Base-by-base conservation (phyloP, 2,329 filamentous ascomycete species). In the Aspergillus pseudoviridinutans region DNA sequence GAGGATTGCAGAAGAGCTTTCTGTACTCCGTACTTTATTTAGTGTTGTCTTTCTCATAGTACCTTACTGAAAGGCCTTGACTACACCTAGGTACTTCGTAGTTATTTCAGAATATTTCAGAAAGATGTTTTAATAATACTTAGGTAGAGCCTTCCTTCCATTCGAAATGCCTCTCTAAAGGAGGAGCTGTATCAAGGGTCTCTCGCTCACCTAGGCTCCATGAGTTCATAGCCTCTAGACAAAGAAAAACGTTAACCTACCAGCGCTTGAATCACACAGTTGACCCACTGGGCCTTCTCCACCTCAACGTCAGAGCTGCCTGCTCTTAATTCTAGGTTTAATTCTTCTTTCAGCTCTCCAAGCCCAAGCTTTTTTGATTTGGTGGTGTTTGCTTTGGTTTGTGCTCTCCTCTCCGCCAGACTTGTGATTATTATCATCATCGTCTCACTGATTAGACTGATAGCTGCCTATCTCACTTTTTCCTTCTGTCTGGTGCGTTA, bases 271-370 rank as follows among this genome's bases (percentile, higher is more conserved):
- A 29, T 29, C 10, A 4, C 28, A 12, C 28, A 4, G 28, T 4
- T 35, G 24, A 50, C 44, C 56, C 56, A 53, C 56, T 51, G 32
- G 52, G 54, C 4, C 52, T 53, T 55, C 61, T 61, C 56, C 55
- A 54, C 59, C 54, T 49, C 61, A 60, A 64, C 59, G 57, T 64
- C 63, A 62, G 58, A 62, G 56, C 50, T 61, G 29, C 35, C 50
- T n/a, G 41, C 38, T 51, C 29, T 58, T 50, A 25, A 46, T 29
- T 29, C 28, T 29, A 29, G 28, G 28, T 57, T 53, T 17, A 7
- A 42, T 51, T 24, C 25, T 49, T 49, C 52, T 50, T 47, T n/a
- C 49, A 32, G 25, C 9, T 17, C 49, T 51, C 49, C 49, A 20
- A 51, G 27, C 22, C 27, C 32, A 7, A 38, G 32, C 32, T 51